Conservation (phyloP, 2,329 filamentous ascomycete species). For the Zasmidium cellare region DNA sequence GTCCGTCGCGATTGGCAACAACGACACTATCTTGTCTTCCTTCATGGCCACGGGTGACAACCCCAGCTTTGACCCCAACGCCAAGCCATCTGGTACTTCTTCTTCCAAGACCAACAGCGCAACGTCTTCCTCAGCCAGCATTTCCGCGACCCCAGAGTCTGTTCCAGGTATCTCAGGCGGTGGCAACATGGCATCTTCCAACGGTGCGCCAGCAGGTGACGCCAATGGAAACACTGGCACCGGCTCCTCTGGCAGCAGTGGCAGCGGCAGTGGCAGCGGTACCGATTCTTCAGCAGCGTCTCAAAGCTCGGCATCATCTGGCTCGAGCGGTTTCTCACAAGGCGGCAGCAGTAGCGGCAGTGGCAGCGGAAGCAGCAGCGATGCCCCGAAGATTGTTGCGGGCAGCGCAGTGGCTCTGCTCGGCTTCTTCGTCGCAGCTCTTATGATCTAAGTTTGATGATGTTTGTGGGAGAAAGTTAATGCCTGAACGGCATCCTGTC, state of each 20-base stretch:
- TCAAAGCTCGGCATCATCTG: constrained; percentile 13
- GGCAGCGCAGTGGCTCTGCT: constrained; percentile 39
- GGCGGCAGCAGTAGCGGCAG: constrained; percentile 26
- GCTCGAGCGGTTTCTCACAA: constrained; percentile 30
- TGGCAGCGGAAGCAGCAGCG: constrained; percentile 26
- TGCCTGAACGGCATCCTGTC: constrained; percentile 21
- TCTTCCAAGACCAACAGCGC: constrained; percentile 25
- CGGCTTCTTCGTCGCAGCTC: constrained; percentile 38
- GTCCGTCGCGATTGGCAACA: constrained; percentile 73
- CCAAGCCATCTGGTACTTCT: constrained; percentile 31
- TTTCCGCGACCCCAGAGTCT: constrained; percentile 41
- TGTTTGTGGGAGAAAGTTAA: constrained; percentile 9
- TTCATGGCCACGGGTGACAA: constrained; percentile 79
- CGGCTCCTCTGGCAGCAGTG: constrained; percentile 12
- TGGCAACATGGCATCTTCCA: constrained; percentile 14
- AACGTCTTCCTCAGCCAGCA: constrained; percentile 28
- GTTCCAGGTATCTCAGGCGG: constrained; percentile 57
- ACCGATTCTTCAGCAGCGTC: constrained; percentile 16
- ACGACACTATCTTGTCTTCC: constrained; percentile 73
- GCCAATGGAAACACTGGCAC: neutral
- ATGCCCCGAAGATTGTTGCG: constrained; percentile 34
- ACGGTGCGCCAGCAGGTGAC: constrained; percentile 17
- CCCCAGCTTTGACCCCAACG: constrained; percentile 51
- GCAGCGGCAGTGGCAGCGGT: constrained; percentile 29
- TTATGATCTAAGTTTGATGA: constrained; percentile 32